Conservation (phyloP, 257 asterid species). For the Capsicum pubescens region DNA sequence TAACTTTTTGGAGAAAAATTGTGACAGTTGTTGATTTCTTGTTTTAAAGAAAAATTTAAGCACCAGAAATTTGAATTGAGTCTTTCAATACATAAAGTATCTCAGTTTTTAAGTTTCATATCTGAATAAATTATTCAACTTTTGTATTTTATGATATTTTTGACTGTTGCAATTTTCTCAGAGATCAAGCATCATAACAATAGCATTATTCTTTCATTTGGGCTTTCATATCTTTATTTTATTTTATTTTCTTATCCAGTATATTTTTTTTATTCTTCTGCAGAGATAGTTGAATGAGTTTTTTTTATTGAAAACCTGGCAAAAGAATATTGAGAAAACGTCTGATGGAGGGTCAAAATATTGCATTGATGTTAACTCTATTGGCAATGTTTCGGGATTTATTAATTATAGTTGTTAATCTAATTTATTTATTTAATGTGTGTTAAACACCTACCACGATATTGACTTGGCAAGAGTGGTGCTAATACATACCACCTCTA, state of each 20-base stretch:
- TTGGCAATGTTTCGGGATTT: constrained; percentile 73
- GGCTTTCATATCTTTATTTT: background rate
- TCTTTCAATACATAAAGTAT: too few relatives aligned
- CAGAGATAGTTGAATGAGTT: constrained; percentile 86
- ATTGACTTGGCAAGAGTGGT: constrained; percentile 65
- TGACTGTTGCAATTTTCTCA: constrained; percentile 23
- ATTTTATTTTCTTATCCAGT: constrained; percentile 16
- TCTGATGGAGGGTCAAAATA: constrained; percentile 65
- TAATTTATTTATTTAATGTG: constrained; percentile 80
- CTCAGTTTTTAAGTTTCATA: too few relatives aligned
- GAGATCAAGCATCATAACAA: background rate
- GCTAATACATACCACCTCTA: constrained; percentile 76
- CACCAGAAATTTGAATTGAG: too few relatives aligned
- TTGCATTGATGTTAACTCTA: constrained; percentile 78
- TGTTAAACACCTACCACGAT: constrained; percentile 72
- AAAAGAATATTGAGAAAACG: constrained; percentile 46
- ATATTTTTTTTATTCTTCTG: background rate
- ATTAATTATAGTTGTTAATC: constrained; percentile 91
- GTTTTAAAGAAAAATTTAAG: too few relatives aligned
- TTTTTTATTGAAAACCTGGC: constrained; percentile 54
- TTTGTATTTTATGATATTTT: background rate
- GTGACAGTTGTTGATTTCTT: too few relatives aligned
- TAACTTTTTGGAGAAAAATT: too few relatives aligned
- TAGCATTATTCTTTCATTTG: background rate
- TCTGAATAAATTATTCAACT: too few relatives aligned